Evolutionary conservation across 371 early-diverging fungal genomes (phyloP).

Genomic region (Parasitella parasitica): DNA sequence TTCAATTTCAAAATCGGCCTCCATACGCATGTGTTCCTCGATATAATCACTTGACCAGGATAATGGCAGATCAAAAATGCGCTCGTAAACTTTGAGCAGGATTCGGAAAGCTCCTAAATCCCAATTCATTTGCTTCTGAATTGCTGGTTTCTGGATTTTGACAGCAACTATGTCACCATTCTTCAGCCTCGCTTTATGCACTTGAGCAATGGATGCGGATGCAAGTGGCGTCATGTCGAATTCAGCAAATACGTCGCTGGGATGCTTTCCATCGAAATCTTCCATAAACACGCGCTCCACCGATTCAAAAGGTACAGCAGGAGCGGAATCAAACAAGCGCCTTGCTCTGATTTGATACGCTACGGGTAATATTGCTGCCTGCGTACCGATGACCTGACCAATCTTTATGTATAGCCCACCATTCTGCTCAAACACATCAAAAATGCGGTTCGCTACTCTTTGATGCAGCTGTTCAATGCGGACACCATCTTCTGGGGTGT

Average conservation of each 20-base stretch:
- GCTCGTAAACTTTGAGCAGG: constrained; percentile 64
- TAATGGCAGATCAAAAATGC: constrained; percentile 82
- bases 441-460: constrained; percentile 71
- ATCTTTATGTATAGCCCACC: constrained; percentile 91
- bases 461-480: constrained; percentile 62
- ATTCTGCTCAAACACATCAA: constrained; percentile 79
- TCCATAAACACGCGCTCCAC: constrained; percentile 71
- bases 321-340: constrained; percentile 84
- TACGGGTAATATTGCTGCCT: constrained; percentile 75
- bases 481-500: constrained; percentile 29
- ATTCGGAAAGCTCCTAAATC: constrained; percentile 75
- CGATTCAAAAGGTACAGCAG: constrained; percentile 64
- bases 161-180: constrained; percentile 82
- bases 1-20: constrained; percentile 78
- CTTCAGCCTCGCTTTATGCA: constrained; percentile 81
- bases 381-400: constrained; percentile 85
- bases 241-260: constrained; percentile 66
- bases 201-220: constrained; percentile 93
- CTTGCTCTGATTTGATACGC: constrained; percentile 71
- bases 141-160: constrained; percentile 92
- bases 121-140: constrained; percentile 79
- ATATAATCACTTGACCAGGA: constrained; percentile 81
- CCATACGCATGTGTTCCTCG: constrained; percentile 76
- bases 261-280: constrained; percentile 60
- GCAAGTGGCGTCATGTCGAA: constrained; percentile 79